Evolutionary conservation across 345 rosid species (phyloP), one percentile per base, ranked within the genome.

Genomic region (Eutrema heterophyllum): DNA sequence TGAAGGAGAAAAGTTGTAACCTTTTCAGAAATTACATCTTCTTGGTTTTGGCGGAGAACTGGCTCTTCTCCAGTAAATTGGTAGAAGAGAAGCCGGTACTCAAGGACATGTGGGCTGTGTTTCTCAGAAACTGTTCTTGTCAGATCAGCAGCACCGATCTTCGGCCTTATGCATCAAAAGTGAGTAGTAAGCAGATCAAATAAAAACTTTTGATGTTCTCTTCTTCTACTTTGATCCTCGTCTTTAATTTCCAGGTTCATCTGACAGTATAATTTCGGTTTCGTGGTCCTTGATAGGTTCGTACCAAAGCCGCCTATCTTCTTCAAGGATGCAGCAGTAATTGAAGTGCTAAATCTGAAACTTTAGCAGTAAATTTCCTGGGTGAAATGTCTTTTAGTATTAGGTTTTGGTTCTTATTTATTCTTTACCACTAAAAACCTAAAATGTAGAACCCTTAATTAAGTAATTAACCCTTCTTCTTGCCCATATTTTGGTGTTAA

Each of bases 91-190:
- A 81, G 64, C 90, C 88, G 0, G 79, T 86, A 7, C 72, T 91
- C n/a, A 56, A 30, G 36, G 87, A 85, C 45, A 94, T 86, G 91
- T 88, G 90, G 96, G 84, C 79, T 49, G 86, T 85, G 64, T 81
- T 67, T 70, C 90, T 94, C 12, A 88, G 92, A 40, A 84, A 82
- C 71, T 89, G 93, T 81, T 86, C 93, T 51, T 85, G 86, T 77
- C 96, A 84, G 67, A 94, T 94, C 46, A 60, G 76, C 21, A 86
- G 85, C 90, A 85, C 95, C 0, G 90, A 94, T 83, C 74, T 89
- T 79, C 81, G 97, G 60, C 78, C 89, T 14, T 82, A 82, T 60
- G 97, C 98, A 32, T 76, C 90, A 8, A 89, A 89, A 86, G 97
- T 91, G 38, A 35, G 85, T 78, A 61, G 33, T 21, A 65, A 32